Evolutionary conservation across 495 filamentous ascomycete species (phyloP), one percentile per base, ranked within the genome.

Genomic region (Thermothielavioides terrestris): DNA sequence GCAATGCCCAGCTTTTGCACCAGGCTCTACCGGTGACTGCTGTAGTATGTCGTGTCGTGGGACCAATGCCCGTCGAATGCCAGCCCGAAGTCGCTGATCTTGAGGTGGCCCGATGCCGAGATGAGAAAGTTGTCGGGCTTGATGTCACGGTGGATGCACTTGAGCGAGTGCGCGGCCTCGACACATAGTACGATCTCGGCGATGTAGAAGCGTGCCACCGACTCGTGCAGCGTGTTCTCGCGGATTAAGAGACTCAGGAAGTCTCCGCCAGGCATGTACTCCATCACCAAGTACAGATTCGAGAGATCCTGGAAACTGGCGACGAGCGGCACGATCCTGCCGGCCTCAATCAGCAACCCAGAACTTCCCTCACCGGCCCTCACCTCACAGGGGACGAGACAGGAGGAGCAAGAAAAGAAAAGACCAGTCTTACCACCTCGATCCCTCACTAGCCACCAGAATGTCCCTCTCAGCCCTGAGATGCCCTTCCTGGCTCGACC

Each of bases 111-210:
- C 32, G 84, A 85, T 0, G 86, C 77, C 7, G 83, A 86, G 55
- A 95, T 89, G 31, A 95, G 77, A 55, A 97, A 95, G 58, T 97
- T 97, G 71, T 97, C 91, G 0, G 91, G 91, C 65, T 97, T 97
- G 60, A 97, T 79, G 68, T 95, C 91, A 9, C 91, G 84, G 62
- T 97, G 91, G 40, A 97, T 95, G 77, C 86, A 95, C 25, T 76
- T 74, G 30, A 95, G 78, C 39, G 78, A 74, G 72, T 97, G 91
- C 6, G 86, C 84, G 63, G 95, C 91, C 66, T 97, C 91, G 45
- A 97, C 83, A 60, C 89, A 95, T 4, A 95, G 65, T 36, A 95
- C 84, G 88, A 95, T 97, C 70, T 97, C 90, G 10, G 91, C 88
- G 36, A 91, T 70, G 59, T 97, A 97, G 74, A 85, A 95, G 42